Evolutionary conservation across 352 stramenopile genomes (phyloP), one percentile per base, ranked within the genome.

Genomic region (Globisporangium alternatum): DNA sequence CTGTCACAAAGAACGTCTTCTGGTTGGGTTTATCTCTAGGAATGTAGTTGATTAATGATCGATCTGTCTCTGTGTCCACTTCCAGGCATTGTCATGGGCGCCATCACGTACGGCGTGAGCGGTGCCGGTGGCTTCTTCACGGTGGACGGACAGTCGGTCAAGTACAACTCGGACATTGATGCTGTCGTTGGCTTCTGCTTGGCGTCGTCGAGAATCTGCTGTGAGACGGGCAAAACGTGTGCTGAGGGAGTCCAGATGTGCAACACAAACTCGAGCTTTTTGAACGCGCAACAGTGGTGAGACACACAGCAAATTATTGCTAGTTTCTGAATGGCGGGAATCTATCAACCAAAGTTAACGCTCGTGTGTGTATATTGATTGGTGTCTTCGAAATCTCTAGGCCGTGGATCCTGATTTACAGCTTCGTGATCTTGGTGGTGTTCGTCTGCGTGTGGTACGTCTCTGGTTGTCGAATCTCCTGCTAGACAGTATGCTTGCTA

Each of bases 321-420:
- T 13, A 17, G 33, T 10, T 43, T 4, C 37, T 43, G 37, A 43
- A 43, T 43, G 8, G 37, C 2, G 37, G 8, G 37, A 43, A 43
- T 1, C 0, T 28, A 2, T 28, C 25, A 28, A 28, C 25, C 25
- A 28, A 28, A 28, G 25, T 28, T 28, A 28, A 28, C 25, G 25
- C 25, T 41, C 53, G 52, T 47, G 30, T 63, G 41, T 35, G 33
- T 44, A 13, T 63, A 15, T 60, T 59, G 12, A 55, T n/a, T 60
- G 43, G 30, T 45, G 41, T 49, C 13, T 6, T 13, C 10, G 12
- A 53, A 53, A 10, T 12, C 17, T 37, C 13, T 59, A 86, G 72
- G 86, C 87, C 87, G 13, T 96, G 87, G 87, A 94, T 94, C 66
- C 66, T 96, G 43, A 90, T 96, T 56, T 96, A 96, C 71, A 74